Percentiles rank a stretch among this genome's conserved stretches.
Evolutionary conservation across 2,329 filamentous ascomycete genomes (phyloP).

Genomic region (Penicillium italicum): DNA sequence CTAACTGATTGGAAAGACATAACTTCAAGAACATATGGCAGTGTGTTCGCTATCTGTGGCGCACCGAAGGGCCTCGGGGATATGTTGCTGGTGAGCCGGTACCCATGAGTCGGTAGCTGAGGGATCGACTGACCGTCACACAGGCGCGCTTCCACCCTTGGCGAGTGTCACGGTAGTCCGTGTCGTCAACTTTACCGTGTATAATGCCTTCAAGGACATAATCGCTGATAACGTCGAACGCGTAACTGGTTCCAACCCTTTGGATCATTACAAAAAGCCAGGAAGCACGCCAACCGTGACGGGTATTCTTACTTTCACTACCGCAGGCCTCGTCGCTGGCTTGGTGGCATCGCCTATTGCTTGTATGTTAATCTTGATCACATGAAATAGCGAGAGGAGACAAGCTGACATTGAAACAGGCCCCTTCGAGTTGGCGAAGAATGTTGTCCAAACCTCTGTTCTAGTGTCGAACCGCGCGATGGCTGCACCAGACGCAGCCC

Average conservation of each 20-base stretch:
- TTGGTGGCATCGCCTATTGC: slow-evolving; percentile 42
- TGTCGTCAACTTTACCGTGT: slow-evolving; percentile 47
- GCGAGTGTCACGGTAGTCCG: slow-evolving; percentile 46
- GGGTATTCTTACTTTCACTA: slow-evolving; percentile 43
- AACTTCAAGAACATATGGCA: slow-evolving; percentile 44
- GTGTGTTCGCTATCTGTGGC: slow-evolving; percentile 46
- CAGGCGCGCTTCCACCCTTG: slow-evolving; percentile 45
- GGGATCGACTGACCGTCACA: not conserved
- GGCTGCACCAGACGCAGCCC: slow-evolving; percentile 35
- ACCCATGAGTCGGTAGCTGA: not conserved
- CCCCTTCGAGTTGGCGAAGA: slow-evolving; percentile 49
- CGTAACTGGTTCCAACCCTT: slow-evolving; percentile 41
- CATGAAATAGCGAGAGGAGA: not conserved
- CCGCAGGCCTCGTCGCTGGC: slow-evolving; percentile 43
- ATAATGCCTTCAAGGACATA: slow-evolving; percentile 42
- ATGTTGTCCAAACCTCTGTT: slow-evolving; percentile 49
- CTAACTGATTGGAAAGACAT: slow-evolving; percentile 31
- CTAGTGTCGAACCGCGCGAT: slow-evolving; percentile 43
- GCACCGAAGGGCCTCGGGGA: slow-evolving; percentile 46
- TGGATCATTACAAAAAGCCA: slow-evolving; percentile 41
- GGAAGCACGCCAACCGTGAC: slow-evolving; percentile 42
- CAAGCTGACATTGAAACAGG: slow-evolving; percentile 27
- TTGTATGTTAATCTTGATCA: slow-evolving; percentile 34
- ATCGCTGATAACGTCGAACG: slow-evolving; percentile 40
- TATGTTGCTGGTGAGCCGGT: slow-evolving; percentile 45